A percentile compares a stretch with the other conserved stretches of the same genome.
These are phyloP conservation scores for Boletus rubroflammeus DNA, from an alignment of 768 basidiomycete species.

Conservation along the genomic window DNA sequence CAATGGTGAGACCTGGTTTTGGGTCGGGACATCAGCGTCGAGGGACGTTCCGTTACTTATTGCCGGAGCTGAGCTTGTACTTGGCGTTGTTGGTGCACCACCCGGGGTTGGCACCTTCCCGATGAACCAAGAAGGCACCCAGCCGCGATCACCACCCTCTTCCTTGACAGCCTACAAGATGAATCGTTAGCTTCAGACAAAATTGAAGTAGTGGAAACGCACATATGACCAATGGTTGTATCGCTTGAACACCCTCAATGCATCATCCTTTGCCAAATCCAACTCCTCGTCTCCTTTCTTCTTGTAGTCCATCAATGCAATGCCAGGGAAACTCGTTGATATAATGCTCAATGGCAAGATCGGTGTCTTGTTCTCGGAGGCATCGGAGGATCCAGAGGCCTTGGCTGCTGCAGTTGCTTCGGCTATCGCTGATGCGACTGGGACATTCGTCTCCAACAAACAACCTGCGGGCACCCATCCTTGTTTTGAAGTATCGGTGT, in stretches of 20 bases:
- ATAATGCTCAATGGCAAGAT: slow-evolving; percentile 90
- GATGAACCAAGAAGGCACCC: slow-evolving; percentile 98
- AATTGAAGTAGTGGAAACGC: slow-evolving; percentile 22
- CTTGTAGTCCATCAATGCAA: slow-evolving; percentile 95
- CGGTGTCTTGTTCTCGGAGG: slow-evolving; percentile 57
- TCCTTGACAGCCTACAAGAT: slow-evolving; percentile 80
- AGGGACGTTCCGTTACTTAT: slow-evolving; percentile 28
- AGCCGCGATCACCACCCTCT: slow-evolving; percentile 88
- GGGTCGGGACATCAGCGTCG: slow-evolving; percentile 40
- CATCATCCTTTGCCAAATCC: slow-evolving; percentile 83
- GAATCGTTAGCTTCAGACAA: slow-evolving; percentile 6
- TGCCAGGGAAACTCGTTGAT: slow-evolving; percentile 95
- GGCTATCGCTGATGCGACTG: slow-evolving; percentile 83
- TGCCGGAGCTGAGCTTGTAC: slow-evolving; percentile 41
- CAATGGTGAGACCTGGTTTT: slow-evolving; percentile 67
- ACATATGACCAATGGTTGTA: slow-evolving; percentile 99
- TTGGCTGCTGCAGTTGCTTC: slow-evolving; percentile 70
- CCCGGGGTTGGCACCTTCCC: slow-evolving; percentile 65
- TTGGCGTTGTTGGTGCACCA: slow-evolving; percentile 46
- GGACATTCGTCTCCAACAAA: slow-evolving; percentile 87
- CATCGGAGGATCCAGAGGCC: slow-evolving; percentile 38
- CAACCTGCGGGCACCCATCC: slow-evolving; percentile 99
- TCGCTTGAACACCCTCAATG: slow-evolving; percentile 90
- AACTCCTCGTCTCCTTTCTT: slow-evolving; percentile 93
- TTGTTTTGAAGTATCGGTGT: slow-evolving; percentile 73